Evolutionary conservation across 1,284 basidiomycete species (phyloP).

Genomic region (Heliocybe sulcata): DNA sequence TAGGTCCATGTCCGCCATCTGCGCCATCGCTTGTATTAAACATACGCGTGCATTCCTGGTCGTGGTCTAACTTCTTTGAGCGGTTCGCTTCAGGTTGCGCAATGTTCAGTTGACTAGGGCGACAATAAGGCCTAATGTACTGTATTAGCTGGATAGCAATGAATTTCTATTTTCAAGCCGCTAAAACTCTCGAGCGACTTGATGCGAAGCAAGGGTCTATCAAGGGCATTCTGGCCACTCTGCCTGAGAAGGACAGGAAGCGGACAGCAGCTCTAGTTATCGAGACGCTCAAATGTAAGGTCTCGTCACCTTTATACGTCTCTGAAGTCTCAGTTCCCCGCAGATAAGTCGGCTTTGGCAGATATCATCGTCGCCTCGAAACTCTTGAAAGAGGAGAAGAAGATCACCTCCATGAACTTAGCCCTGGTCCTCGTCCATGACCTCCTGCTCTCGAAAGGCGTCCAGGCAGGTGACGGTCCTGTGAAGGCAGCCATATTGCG

Average conservation of each 20-base stretch:
- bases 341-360: slow-evolving; percentile 65
- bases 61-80: not conserved
- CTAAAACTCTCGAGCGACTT: slow-evolving; percentile 74
- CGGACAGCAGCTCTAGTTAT: slow-evolving; percentile 77
- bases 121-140: slow-evolving; percentile 8
- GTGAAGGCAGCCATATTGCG: slow-evolving; percentile 77
- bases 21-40: not conserved
- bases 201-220: slow-evolving; percentile 85
- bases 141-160: slow-evolving; percentile 44
- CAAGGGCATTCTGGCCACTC: slow-evolving; percentile 65
- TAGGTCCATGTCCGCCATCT: not conserved
- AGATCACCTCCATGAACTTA: slow-evolving; percentile 67
- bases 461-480: slow-evolving; percentile 84
- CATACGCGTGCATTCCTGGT: slow-evolving; percentile 5
- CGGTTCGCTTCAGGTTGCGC: not conserved
- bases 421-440: slow-evolving; percentile 85
- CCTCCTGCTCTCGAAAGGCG: slow-evolving; percentile 70
- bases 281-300: slow-evolving; percentile 88
- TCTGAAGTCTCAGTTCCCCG: slow-evolving; percentile 3
- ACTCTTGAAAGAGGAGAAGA: slow-evolving; percentile 69
- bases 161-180: slow-evolving; percentile 93
- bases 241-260: slow-evolving; percentile 74
- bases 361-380: slow-evolving; percentile 58
- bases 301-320: slow-evolving; percentile 2
- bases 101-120: not conserved